A percentile compares a stretch with the other conserved stretches of the same genome.
These are phyloP conservation scores for Diaporthe citrichinensis DNA, from an alignment of 2,329 filamentous ascomycete genomes.

Conservation along the genomic window DNA sequence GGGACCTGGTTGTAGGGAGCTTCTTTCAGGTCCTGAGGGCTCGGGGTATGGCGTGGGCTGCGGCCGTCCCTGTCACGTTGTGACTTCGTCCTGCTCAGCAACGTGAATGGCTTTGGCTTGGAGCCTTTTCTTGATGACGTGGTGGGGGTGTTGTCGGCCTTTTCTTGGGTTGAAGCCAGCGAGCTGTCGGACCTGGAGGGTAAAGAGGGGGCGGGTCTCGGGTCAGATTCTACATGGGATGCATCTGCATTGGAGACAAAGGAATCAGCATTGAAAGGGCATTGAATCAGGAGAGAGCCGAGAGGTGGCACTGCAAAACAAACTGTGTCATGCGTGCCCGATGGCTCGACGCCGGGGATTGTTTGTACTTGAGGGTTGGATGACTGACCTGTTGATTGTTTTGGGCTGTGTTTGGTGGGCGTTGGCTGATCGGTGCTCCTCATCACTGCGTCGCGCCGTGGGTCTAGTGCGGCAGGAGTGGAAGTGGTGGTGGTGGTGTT, in stretches of 20 bases:
- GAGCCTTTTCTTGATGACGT: slow-evolving; percentile 56
- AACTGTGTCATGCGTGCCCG: slow-evolving; percentile 20
- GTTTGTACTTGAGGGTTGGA: background rate
- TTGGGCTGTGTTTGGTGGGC: slow-evolving; percentile 48
- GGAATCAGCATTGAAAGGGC: slow-evolving; percentile 38
- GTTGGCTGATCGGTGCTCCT: slow-evolving; percentile 48
- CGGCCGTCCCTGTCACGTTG: slow-evolving; percentile 64
- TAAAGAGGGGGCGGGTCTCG: slow-evolving; percentile 57
- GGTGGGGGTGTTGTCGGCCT: slow-evolving; percentile 56
- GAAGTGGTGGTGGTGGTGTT: slow-evolving; percentile 43
- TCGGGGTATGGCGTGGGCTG: slow-evolving; percentile 45
- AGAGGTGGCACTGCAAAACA: slow-evolving; percentile 17
- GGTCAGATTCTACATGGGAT: slow-evolving; percentile 52
- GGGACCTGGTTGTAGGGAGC: slow-evolving; percentile 39
- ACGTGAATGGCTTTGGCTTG: slow-evolving; percentile 69
- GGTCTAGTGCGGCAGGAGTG: slow-evolving; percentile 28
- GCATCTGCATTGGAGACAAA: slow-evolving; percentile 47
- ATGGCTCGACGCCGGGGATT: slow-evolving; percentile 5
- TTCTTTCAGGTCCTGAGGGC: slow-evolving; percentile 51
- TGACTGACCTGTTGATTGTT: slow-evolving; percentile 50
- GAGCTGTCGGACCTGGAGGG: slow-evolving; percentile 68
- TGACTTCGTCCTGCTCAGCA: slow-evolving; percentile 67
- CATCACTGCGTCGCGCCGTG: slow-evolving; percentile 37
- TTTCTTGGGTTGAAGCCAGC: slow-evolving; percentile 60
- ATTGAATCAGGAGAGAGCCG: slow-evolving; percentile 30